Conservation (phyloP, 2,329 filamentous ascomycete genomes). For the Mycosphaerella sp. region DNA sequence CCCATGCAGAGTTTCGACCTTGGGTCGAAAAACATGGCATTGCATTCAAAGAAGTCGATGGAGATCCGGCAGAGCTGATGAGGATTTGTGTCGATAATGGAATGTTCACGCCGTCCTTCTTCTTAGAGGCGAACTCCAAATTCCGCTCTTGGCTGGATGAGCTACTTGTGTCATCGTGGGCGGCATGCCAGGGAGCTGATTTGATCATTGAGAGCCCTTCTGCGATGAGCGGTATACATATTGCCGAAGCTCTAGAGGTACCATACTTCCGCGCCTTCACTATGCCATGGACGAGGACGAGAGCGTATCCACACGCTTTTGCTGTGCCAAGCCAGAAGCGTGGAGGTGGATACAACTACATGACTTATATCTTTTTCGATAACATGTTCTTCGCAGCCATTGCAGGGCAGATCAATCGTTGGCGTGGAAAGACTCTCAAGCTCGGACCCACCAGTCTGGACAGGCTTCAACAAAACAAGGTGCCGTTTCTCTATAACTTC, state of each 20-base stretch:
- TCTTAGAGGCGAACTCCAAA: constrained; percentile 76
- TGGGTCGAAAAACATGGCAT: constrained; percentile 95
- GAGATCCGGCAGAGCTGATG: constrained; percentile 93
- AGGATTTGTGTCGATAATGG: constrained; percentile 92
- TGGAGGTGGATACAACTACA: constrained; percentile 90
- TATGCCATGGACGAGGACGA: constrained; percentile 96
- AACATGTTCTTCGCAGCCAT: constrained; percentile 95
- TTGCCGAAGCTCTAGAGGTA: constrained; percentile 85
- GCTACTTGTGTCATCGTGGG: constrained; percentile 73
- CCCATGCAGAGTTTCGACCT: constrained; percentile 78
- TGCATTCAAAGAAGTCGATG: constrained; percentile 80
- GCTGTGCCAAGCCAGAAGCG: constrained; percentile 73
- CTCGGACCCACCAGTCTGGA: constrained; percentile 76
- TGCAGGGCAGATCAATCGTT: constrained; percentile 82
- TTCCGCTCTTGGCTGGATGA: constrained; percentile 96
- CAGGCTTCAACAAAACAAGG: constrained; percentile 91
- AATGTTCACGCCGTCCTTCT: constrained; percentile 89
- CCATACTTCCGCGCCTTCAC: constrained; percentile 97
- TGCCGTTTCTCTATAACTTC: constrained; percentile 98
- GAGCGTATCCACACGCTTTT: constrained; percentile 95
- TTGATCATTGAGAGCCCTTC: constrained; percentile 91
- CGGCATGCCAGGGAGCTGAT: constrained; percentile 78
- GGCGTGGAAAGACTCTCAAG: constrained; percentile 74
- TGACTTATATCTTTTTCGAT: constrained; percentile 95
- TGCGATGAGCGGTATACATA: constrained; percentile 96